Base-by-base conservation (phyloP, 352 stramenopile species). In the Hyaloperonospora brassicae region DNA sequence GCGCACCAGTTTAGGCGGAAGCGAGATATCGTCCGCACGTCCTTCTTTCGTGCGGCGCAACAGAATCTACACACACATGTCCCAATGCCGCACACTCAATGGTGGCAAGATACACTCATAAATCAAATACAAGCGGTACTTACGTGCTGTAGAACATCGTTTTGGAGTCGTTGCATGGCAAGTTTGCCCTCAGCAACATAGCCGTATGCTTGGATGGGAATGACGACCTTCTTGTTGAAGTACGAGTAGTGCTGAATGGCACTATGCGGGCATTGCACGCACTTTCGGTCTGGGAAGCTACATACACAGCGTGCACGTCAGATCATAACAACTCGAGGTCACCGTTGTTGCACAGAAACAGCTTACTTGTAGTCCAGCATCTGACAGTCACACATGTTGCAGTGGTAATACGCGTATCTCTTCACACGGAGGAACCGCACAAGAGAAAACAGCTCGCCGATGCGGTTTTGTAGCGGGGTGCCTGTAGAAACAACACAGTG, bases 221-320 rank as follows among this genome's bases (percentile, higher is more conserved):
- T 99, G 5, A 99, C 76, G 24, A 99, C 89, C 51, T 97, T 93
- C 61, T 97, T 97, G 71, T 99, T 99, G 59, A 99, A 99, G 63
- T 93, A 95, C 9, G 92, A 98, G 62, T 91, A 99, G 70, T 99
- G 97, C 48, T 96, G 79, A 66, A 98, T 97, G 4, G 92, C 75
- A 6, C 79, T 74, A 70, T 99, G 95, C 0, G 84, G 76, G 64
- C 97, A 99, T 23, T 90, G 68, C 31, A 88, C 73, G 64, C 93
- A 98, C 40, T 87, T 93, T 24, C 80, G 80, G 24, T 83, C 62
- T n/a, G 76, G 72, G 25, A 89, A 87, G 41, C 77, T 88, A 3
- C 36, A 52, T 56, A 13, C 47, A 12, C 25, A 48, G 24, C 13
- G 7, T 17, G 17, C 17, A 10, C 22, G 31, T 70, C n/a, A 69